Evolutionary conservation across 805 yeast genomes (phyloP), one percentile per base, ranked within the genome.

Genomic region (Starmerella cellae): DNA sequence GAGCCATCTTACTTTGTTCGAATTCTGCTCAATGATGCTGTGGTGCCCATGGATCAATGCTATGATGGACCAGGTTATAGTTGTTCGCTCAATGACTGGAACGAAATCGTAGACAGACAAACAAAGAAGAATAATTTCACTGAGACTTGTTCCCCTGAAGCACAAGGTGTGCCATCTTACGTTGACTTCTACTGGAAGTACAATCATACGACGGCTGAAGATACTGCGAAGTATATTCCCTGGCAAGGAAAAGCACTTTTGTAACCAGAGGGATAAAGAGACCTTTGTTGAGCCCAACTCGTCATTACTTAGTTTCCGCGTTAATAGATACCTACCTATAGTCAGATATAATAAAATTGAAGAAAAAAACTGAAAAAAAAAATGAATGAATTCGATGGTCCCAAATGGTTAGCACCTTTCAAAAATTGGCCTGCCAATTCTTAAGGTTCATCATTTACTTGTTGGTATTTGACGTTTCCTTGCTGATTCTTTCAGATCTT

Each of bases 401-500:
- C n/a, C n/a, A n/a, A n/a, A n/a, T n/a, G n/a, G n/a, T n/a, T n/a
- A n/a, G n/a, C n/a, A n/a, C n/a, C n/a, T n/a, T n/a, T n/a, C n/a
- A n/a, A n/a, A n/a, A n/a, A n/a, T n/a, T n/a, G n/a, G n/a, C n/a
- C n/a, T n/a, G n/a, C n/a, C n/a, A n/a, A n/a, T n/a, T n/a, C n/a
- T n/a, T n/a, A n/a, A n/a, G n/a, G n/a, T n/a, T n/a, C n/a, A n/a
- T n/a, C n/a, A n/a, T n/a, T n/a, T n/a, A n/a, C n/a, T 13, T 9
- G 28, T 13, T 24, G 28, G 28, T 13, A 13, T 24, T 37, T 43
- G 51, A 44, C 72, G 65, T 51, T 62, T 74, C 43, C 75, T 65
- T 1, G 83, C 83, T 49, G 75, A 73, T 53, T 77, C 78, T 18
- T 77, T 78, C 23, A 78, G 58, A 19, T 69, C 73, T 51, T 77